Evolutionary conservation across 495 filamentous ascomycete species (phyloP).

Genomic region (Neurospora sublineolata): DNA sequence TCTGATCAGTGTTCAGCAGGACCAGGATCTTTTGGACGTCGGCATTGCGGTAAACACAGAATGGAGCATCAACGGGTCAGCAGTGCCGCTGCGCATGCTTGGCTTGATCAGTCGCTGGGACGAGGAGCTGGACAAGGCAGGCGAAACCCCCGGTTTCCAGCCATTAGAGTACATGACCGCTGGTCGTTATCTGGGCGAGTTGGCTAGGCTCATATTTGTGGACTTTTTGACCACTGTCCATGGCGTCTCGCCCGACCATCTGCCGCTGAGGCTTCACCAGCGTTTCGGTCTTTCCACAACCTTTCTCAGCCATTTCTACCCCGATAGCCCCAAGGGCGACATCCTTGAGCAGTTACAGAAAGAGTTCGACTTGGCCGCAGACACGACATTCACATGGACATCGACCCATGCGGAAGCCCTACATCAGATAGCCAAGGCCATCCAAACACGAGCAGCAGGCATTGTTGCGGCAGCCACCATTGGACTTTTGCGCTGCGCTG

Average conservation of each 20-base stretch:
- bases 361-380: conserved; percentile 29
- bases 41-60: conserved; percentile 76
- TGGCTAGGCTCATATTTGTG: conserved; percentile 59
- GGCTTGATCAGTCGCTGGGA: conserved; percentile 66
- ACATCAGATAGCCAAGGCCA: conserved; percentile 48
- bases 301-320: conserved; percentile 55
- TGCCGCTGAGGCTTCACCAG: conserved; percentile 50
- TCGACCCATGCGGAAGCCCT: conserved; percentile 42
- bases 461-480: conserved; percentile 60
- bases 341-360: conserved; percentile 40
- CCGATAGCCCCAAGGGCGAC: conserved; percentile 33
- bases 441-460: conserved; percentile 59
- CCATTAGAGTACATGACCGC: conserved; percentile 84
- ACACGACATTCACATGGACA: conserved; percentile 48
- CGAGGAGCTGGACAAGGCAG: conserved; percentile 46
- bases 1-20: conserved; percentile 44
- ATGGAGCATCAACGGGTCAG: conserved; percentile 70
- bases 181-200: conserved; percentile 72
- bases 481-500: conserved; percentile 54
- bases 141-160: conserved; percentile 67
- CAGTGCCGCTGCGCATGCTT: conserved; percentile 50
- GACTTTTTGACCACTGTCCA: conserved; percentile 49
- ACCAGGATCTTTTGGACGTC: conserved; percentile 42
- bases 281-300: conserved; percentile 60
- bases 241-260: conserved; percentile 17